A percentile compares a stretch with the other conserved stretches of the same genome.
Conservation (phyloP, 164 flowering plant genomes). For the Magnolia officinalis region DNA sequence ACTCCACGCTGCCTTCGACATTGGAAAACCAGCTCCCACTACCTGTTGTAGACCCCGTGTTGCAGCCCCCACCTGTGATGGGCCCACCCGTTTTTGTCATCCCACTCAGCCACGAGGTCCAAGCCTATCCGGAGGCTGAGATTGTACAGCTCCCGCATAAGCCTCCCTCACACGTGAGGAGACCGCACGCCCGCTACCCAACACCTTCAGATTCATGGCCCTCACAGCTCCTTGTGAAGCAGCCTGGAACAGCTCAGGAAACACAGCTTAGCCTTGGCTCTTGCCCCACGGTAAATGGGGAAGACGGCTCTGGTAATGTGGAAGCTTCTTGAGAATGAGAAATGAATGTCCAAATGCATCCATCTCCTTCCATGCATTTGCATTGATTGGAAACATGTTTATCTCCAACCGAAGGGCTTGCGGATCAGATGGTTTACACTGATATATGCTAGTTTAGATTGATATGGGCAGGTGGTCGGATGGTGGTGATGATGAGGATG, state of each 20-base stretch:
- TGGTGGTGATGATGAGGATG: not conserved
- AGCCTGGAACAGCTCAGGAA: conserved; percentile 9
- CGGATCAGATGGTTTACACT: not conserved
- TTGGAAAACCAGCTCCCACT: conserved; percentile 21
- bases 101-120: conserved; percentile 39
- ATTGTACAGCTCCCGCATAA: conserved; percentile 8
- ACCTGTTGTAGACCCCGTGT: not conserved
- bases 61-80: conserved; percentile 18
- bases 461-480: not conserved
- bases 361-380: not conserved
- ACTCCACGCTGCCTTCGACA: conserved; percentile 11
- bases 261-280: conserved; percentile 12
- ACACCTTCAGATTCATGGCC: conserved; percentile 58
- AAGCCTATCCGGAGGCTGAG: conserved; percentile 18
- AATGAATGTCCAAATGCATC: not conserved
- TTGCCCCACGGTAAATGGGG: not conserved
- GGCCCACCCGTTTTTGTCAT: conserved; percentile 47
- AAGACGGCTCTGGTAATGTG: not conserved
- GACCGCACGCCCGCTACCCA: conserved; percentile 59
- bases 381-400: not conserved
- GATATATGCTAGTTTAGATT: not conserved
- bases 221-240: conserved; percentile 31
- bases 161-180: conserved; percentile 33
- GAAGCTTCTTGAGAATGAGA: not conserved
- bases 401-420: not conserved